Conservation (phyloP, 2,329 filamentous ascomycete species). For the Cladophialophora psammophila region DNA sequence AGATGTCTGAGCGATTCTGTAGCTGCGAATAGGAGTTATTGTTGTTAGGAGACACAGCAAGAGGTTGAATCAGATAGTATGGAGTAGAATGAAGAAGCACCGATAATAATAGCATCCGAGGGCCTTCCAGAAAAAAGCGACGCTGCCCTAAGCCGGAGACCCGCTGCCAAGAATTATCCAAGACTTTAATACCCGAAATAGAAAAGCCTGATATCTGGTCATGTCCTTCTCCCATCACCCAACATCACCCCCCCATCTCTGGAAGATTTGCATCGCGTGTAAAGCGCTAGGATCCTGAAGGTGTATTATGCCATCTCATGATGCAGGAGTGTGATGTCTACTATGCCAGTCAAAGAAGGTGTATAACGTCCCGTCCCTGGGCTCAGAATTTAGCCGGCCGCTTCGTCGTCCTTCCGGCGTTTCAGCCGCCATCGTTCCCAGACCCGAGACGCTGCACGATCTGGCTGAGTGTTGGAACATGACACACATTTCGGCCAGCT, state of each 20-base stretch:
- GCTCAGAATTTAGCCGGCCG: not conserved
- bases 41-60: not conserved
- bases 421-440: slow-evolving; percentile 15
- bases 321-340: not conserved
- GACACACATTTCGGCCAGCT: slow-evolving; percentile 14
- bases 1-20: slow-evolving; percentile 11
- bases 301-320: not conserved
- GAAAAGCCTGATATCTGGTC: not conserved
- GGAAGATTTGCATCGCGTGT: not conserved
- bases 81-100: not conserved
- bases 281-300: not conserved
- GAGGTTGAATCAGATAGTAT: not conserved
- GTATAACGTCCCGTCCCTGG: not conserved
- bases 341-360: not conserved
- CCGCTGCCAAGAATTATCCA: not conserved
- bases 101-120: not conserved
- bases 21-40: slow-evolving; percentile 1
- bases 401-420: slow-evolving; percentile 4
- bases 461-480: slow-evolving; percentile 7
- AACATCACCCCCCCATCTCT: no score
- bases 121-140: not conserved
- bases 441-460: slow-evolving; percentile 17
- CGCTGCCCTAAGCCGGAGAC: not conserved
- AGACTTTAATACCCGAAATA: not conserved
- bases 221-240: not conserved